Base-by-base conservation (phyloP, 2,329 filamentous ascomycete genomes). In the Aotearoamyces nothofagi region DNA sequence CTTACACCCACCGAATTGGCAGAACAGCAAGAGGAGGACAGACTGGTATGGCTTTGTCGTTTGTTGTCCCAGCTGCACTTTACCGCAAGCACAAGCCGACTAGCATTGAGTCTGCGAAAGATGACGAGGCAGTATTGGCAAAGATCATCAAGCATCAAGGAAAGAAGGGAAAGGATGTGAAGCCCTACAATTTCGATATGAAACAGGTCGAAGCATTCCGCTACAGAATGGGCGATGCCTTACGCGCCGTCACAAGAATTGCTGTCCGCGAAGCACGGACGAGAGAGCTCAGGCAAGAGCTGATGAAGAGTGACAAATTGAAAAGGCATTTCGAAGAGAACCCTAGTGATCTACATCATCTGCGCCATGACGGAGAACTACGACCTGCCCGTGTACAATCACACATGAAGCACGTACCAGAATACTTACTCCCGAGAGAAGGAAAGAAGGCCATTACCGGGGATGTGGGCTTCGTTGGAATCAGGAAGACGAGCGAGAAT, bases 321-420 rank as follows among this genome's bases (percentile, higher is more conserved):
- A 86, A 90, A 55, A 69, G 84, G 29, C 83, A 96, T 60, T 98
- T 96, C 46, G 90, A 96, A 50, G 90, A 98, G 54, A 94, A 98
- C 51, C 90, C 90, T 0, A 73, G 78, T 17, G 87, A 96, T 49
- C 58, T 96, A 39, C 70, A 73, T 20, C 83, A 93, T 49, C 61
- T 96, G 40, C 71, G 87, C 15, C 90, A 98, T 49, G 90, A 98
- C 49, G 77, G 76, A 20, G 87, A 94, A 51, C 62, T 92, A 32
- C 69, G 84, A 35, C 75, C 84, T 14, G 82, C 86, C 9, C 64
- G 81, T 34, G 74, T 84, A 25, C 86, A 96, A 54, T 69, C 79
- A 5, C 90, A 98, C 59, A 60, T 98, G 39, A 92, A 83, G 55
- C 82, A 94, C 51, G 80, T 98, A 2, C 90, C 90, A 0, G 86